Conservation (phyloP, 345 rosid genomes). For the Eucalyptus albens region DNA sequence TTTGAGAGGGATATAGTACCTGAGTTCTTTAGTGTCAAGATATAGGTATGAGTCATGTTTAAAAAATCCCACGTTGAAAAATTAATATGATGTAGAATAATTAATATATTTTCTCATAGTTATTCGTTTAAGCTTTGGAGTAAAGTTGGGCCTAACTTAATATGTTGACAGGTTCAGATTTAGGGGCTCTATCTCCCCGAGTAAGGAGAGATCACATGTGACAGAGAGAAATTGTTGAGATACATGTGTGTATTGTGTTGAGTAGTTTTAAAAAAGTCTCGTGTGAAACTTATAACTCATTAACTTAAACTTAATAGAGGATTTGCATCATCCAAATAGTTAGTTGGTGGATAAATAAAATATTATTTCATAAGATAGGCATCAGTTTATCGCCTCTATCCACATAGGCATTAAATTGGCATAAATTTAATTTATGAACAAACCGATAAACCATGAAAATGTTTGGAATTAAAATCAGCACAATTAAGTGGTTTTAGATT, state of each 20-base stretch:
- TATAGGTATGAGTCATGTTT: rapidly evolving
- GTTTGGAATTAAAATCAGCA: background rate
- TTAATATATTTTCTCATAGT: no score
- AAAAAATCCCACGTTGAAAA: rapidly evolving
- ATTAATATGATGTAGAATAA: no score
- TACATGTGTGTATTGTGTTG: background rate
- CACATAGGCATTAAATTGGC: background rate
- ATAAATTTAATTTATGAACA: no score
- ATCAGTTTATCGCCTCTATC: background rate
- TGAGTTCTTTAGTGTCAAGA: background rate
- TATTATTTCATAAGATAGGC: no score
- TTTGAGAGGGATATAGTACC: background rate
- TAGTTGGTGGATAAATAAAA: no score
- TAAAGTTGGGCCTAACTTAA: no score
- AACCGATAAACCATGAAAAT: no score
- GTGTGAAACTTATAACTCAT: rapidly evolving
- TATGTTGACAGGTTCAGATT: no score
- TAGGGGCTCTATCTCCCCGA: rapidly evolving
- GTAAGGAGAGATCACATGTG: background rate
- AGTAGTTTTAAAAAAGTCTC: background rate
- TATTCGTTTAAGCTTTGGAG: rapidly evolving
- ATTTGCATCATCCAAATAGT: rapidly evolving
- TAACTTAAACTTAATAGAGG: no score
- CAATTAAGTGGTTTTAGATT: rapidly evolving
- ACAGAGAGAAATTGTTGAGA: rapidly evolving